Percentiles rank a stretch among this genome's conserved stretches.
Conservation (phyloP, 139 green algal genomes). For the Coccomyxa sp. region DNA sequence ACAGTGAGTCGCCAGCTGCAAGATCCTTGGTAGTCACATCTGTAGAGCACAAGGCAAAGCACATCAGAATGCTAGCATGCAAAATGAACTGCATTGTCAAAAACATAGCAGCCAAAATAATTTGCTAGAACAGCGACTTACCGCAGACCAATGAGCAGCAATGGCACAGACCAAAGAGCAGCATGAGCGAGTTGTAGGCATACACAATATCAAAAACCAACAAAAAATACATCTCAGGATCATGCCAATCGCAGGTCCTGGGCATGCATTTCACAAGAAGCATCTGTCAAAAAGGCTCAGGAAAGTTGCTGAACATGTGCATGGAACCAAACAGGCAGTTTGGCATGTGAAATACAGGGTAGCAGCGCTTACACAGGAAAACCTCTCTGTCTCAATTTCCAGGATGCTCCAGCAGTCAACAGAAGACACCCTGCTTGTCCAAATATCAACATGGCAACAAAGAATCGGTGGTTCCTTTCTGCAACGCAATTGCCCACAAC, state of each 20-base stretch:
- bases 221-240: conserved; percentile 40
- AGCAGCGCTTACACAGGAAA: neutral
- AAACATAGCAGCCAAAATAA: neutral
- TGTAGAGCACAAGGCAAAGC: neutral
- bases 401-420: conserved; percentile 1
- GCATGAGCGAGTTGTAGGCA: conserved; percentile 39
- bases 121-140: conserved; percentile 4
- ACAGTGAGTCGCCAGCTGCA: neutral
- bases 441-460: conserved; percentile 30
- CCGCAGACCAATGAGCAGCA: conserved; percentile 31
- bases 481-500: conserved; percentile 69
- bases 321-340: conserved; percentile 7
- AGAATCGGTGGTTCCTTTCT: conserved; percentile 68
- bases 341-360: conserved; percentile 21
- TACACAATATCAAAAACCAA: conserved; percentile 37
- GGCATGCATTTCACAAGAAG: neutral
- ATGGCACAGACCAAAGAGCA: conserved; percentile 49
- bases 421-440: conserved; percentile 21
- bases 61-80: neutral
- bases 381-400: neutral
- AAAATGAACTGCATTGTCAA: neutral
- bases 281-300: neutral
- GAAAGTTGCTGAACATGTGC: neutral
- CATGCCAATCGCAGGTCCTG: conserved; percentile 12
- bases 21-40: conserved; percentile 36